Base-by-base conservation (phyloP, 306 rosid species). In the Sicyos edulis region DNA sequence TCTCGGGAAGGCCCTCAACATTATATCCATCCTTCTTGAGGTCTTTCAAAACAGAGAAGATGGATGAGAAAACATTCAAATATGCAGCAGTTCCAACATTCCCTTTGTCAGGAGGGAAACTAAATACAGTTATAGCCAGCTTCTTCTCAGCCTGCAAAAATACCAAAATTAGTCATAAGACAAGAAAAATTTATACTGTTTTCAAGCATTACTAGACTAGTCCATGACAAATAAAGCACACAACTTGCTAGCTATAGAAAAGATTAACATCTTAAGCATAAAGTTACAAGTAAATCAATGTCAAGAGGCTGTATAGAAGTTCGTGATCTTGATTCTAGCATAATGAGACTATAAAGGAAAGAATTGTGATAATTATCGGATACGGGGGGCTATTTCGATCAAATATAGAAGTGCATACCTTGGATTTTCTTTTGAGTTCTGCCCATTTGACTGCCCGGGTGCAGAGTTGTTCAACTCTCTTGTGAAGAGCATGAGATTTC, bases 41-140 rank as follows among this genome's bases (percentile, higher is more conserved):
- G 14, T 95, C 97, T 84, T 89, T 83, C 16, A 95, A 79, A 75
- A 95, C 99, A 0, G 99, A 86, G 84, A 78, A 91, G 78, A 91
- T 89, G 85, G 99, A 95, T 49, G 95, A 83, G 69, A 95, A 95
- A 73, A 95, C 99, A 67, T 95, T 95, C 32, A 95, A 90, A 78
- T 95, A 95, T 61, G 99, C 99, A 60, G 99, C 97, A 11, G 92
- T 90, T 81, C 99, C 99, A 10, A 95, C 95, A 77, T 95, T 95
- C 77, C 99, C 99, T 82, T 95, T 95, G 85, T 95, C 99, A 17
- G 99, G 99, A 29, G 99, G 99, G 85, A 91, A 95, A 77, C 99
- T 95, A 88, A 95, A 95, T 77, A 95, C 95, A 0, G 99, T 95
- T 72, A 95, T 87, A 11, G 99, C 99, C 47, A 91, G 72, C 82